These are phyloP conservation scores for Bryum argenteum DNA, from an alignment of 225 moss, liverwort and hornwort genomes.

Conservation along the genomic window DNA sequence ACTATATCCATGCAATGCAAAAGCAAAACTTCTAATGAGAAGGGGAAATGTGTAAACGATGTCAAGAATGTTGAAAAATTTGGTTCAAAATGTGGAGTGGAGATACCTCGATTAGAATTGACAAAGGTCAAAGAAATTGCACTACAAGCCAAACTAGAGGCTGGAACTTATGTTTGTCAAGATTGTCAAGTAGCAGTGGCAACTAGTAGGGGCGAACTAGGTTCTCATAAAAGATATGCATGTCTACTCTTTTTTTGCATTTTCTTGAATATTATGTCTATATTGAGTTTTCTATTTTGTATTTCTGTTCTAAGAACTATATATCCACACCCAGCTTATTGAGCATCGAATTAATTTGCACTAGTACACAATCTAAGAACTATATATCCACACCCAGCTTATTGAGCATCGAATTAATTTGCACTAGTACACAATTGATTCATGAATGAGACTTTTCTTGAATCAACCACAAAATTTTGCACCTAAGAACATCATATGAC, in stretches of 20 bases:
- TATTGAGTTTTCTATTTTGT: slow-evolving; percentile 40
- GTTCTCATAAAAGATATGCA: not conserved
- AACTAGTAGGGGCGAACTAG: not conserved
- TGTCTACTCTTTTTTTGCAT: slow-evolving; percentile 30
- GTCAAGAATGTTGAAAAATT: fast-evolving
- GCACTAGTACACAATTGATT: not conserved
- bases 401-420: not conserved
- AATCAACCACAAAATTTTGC: not conserved
- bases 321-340: slow-evolving; percentile 14
- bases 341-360: not conserved
- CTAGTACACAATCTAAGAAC: not conserved
- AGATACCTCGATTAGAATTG: slow-evolving; percentile 15
- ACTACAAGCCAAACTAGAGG: slow-evolving; percentile 22
- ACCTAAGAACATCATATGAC: too few relatives aligned
- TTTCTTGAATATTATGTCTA: slow-evolving; percentile 32
- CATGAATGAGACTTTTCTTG: fast-evolving
- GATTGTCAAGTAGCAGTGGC: slow-evolving; percentile 8
- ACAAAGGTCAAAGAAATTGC: slow-evolving; percentile 30
- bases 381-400: slow-evolving; percentile 16
- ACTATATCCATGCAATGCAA: not conserved
- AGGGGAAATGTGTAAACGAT: not conserved
- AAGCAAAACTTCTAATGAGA: not conserved
- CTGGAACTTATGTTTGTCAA: slow-evolving; percentile 5
- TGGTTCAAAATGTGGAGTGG: not conserved
- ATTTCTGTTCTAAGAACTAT: slow-evolving; percentile 25